Conservation (phyloP, 2,329 filamentous ascomycete species). For the Penicillium sp. region DNA sequence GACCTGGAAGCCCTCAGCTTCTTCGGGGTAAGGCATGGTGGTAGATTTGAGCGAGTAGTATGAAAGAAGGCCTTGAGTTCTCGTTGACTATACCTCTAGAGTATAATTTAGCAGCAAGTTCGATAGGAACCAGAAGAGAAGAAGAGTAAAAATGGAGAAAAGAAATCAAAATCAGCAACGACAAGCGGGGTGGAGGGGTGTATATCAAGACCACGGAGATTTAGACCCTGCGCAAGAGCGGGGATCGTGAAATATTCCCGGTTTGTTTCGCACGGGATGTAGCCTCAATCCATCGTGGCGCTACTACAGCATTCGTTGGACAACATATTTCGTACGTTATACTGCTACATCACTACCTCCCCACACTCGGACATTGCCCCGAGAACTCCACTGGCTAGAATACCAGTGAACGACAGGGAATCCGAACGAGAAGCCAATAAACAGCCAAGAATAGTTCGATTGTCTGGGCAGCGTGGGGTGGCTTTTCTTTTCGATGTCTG, state of each 20-base stretch:
- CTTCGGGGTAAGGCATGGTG: constrained; percentile 48
- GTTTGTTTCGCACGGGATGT: constrained; percentile 1
- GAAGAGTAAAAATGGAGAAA: background rate
- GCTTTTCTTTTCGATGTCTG: background rate
- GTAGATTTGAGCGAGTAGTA: background rate
- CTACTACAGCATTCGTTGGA: background rate
- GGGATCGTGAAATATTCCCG: background rate
- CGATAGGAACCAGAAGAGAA: background rate
- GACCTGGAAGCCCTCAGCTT: constrained; percentile 50
- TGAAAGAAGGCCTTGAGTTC: constrained; percentile 2
- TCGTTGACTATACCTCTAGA: background rate
- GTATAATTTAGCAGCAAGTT: background rate
- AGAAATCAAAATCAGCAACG: background rate
- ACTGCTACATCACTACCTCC: background rate
- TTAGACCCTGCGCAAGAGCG: background rate
- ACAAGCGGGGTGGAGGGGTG: constrained; percentile 4
- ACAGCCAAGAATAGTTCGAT: background rate
- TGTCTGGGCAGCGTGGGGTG: constrained; percentile 2
- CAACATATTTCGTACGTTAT: background rate
- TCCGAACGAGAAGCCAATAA: constrained; percentile 8
- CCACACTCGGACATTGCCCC: constrained; percentile 10
- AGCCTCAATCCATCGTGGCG: background rate
- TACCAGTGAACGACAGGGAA: background rate
- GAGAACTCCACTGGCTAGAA: background rate
- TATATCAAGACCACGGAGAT: constrained; percentile 13